Evolutionary conservation across 306 rosid species (phyloP).

Genomic region (Gillenia trifoliata): DNA sequence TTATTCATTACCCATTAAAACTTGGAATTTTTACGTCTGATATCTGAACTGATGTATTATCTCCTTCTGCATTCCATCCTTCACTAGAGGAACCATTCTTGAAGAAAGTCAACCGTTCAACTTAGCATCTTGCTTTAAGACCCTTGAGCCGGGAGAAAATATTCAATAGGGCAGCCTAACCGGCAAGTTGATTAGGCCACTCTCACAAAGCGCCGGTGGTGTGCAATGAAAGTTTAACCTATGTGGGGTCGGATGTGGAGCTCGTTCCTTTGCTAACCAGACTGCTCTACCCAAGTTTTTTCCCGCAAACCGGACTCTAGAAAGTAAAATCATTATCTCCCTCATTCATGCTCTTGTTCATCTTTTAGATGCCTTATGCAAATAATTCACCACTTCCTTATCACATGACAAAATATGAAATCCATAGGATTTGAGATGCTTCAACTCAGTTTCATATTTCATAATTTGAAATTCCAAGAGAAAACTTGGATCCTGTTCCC

Average conservation of each 20-base stretch:
- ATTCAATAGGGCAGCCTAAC: background rate
- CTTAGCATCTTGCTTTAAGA: background rate
- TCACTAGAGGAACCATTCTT: conserved; percentile 8
- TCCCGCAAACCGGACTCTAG: background rate
- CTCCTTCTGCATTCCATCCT: conserved; percentile 11
- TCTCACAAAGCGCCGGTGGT: background rate
- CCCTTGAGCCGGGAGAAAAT: background rate
- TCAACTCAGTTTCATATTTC: conserved; percentile 19
- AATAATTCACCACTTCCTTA: conserved; percentile 11
- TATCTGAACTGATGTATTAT: conserved; percentile 17
- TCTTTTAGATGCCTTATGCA: conserved; percentile 6
- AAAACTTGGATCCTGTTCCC: conserved; percentile 25
- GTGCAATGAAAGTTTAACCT: background rate
- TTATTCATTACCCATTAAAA: conserved; percentile 11
- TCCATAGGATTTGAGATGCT: conserved; percentile 13
- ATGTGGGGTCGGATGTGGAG: background rate
- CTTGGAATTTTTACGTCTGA: conserved; percentile 15
- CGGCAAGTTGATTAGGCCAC: background rate
- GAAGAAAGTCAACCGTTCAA: background rate
- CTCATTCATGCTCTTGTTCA: background rate
- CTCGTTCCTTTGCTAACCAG: background rate
- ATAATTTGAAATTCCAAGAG: conserved; percentile 17
- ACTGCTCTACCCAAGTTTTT: too few relatives aligned
- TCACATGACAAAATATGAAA: background rate
- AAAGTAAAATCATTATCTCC: background rate